Evolutionary conservation across 257 asterid species (phyloP).

Genomic region (Salvia miltiorrhiza): DNA sequence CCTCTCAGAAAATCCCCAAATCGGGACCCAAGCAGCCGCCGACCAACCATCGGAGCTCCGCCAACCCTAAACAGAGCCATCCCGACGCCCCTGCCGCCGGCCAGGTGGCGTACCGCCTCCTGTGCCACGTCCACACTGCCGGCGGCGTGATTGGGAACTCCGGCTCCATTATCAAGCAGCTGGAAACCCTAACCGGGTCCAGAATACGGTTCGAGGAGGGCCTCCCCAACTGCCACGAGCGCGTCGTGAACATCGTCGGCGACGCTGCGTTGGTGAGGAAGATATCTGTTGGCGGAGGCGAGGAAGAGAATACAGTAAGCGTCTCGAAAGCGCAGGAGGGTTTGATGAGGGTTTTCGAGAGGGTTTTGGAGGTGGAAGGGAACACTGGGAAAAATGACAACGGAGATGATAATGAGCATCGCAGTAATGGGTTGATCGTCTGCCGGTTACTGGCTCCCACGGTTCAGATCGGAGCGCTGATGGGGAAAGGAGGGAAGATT

Average conservation of each 20-base stretch:
- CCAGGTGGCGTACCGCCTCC: constrained; percentile 42
- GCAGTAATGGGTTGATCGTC: constrained; percentile 21
- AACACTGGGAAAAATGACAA: constrained; percentile 16
- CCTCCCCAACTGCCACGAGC: constrained; percentile 45
- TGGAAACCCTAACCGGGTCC: constrained; percentile 41
- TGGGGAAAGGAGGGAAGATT: constrained; percentile 53
- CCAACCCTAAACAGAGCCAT: neutral
- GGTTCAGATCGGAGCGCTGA: constrained; percentile 43
- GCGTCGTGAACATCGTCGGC: constrained; percentile 48
- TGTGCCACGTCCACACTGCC: constrained; percentile 46
- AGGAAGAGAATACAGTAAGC: constrained; percentile 25
- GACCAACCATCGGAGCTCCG: constrained; percentile 17
- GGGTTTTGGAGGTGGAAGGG: constrained; percentile 53
- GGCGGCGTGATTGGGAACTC: constrained; percentile 57
- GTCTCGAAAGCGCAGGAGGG: constrained; percentile 57
- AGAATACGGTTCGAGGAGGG: constrained; percentile 40
- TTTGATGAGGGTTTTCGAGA: constrained; percentile 50
- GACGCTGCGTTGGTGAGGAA: constrained; percentile 33
- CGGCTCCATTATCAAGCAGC: constrained; percentile 37
- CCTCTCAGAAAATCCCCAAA: constrained; percentile 19
- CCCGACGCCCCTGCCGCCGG: constrained; percentile 19
- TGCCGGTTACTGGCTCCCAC: constrained; percentile 46
- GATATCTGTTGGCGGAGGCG: constrained; percentile 21
- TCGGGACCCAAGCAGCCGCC: constrained; percentile 11
- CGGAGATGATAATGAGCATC: constrained; percentile 9